phyloP scores from a whole-genome alignment of 495 filamentous ascomycete species.

The Neurospora africana region DNA sequence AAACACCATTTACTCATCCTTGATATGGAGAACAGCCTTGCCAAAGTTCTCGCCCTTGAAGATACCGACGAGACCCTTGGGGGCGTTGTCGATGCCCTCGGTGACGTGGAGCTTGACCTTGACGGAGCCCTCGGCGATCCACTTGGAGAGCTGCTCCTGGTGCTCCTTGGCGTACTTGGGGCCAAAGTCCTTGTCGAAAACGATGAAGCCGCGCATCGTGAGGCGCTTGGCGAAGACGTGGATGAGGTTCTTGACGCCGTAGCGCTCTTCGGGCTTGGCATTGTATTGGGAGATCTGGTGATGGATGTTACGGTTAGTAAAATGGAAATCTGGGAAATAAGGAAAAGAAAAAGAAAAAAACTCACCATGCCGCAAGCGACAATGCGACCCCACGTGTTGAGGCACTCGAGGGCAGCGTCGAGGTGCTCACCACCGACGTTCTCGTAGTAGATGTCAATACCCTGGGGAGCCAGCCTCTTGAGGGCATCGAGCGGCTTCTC shows the following conservation, averaged over 20 bases:
- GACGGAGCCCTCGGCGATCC: conserved; percentile 75
- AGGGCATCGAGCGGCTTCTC: conserved; percentile 60
- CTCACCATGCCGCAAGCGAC: conserved; percentile 43
- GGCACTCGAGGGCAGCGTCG: conserved; percentile 57
- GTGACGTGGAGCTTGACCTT: conserved; percentile 61
- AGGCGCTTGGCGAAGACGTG: conserved; percentile 36
- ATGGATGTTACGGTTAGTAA: conserved; percentile 25
- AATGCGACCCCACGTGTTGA: conserved; percentile 66
- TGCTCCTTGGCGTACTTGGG: conserved; percentile 64
- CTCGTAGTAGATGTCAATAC: conserved; percentile 92
- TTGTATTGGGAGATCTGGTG: conserved; percentile 71
- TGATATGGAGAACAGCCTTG: conserved; percentile 75
- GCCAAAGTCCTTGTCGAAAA: conserved; percentile 49
- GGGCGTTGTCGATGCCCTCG: conserved; percentile 71
- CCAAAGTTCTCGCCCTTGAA: conserved; percentile 83
- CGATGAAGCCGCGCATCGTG: conserved; percentile 69
- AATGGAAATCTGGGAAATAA: neutral
- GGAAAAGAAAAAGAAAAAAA: neutral
- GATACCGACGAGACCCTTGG: conserved; percentile 78
- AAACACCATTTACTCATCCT: conserved; percentile 14
- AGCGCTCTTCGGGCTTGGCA: conserved; percentile 41
- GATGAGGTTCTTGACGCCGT: conserved; percentile 60
- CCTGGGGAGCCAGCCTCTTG: conserved; percentile 62
- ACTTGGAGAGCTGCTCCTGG: conserved; percentile 70
- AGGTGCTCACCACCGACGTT: conserved; percentile 89